A percentile compares a stretch with the other conserved stretches of the same genome.
These are phyloP conservation scores for Ambrosiella xylebori DNA, from an alignment of 2,329 filamentous ascomycete species.

Conservation along the genomic window DNA sequence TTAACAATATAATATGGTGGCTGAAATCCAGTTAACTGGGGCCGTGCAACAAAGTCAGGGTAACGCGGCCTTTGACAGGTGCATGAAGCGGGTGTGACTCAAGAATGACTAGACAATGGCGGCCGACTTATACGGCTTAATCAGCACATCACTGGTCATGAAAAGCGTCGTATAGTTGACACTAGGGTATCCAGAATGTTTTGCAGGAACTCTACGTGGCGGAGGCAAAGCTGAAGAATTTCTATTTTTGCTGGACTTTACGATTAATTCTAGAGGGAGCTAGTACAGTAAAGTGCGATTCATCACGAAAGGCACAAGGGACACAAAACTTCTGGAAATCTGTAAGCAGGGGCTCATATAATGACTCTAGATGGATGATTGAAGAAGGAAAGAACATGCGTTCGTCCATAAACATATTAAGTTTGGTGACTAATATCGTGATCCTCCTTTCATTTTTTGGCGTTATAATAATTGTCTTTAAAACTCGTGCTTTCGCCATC, in stretches of 20 bases:
- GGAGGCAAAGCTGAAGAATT: too few species aligned
- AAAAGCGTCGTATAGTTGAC: not conserved
- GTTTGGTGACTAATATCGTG: not conserved
- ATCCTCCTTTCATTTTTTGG: not conserved
- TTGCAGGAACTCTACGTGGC: too few species aligned
- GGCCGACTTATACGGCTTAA: too few species aligned
- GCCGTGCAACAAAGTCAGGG: not conserved
- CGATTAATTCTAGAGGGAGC: not conserved
- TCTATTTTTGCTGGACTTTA: not conserved
- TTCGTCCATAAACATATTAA: not conserved
- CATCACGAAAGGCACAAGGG: not conserved
- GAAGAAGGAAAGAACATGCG: not conserved
- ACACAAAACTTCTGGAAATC: not conserved
- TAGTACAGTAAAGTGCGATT: not conserved
- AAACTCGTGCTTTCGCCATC: not conserved
- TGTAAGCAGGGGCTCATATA: not conserved
- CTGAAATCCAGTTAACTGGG: not conserved
- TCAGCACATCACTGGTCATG: too few species aligned
- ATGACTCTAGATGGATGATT: not conserved
- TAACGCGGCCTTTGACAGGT: not conserved
- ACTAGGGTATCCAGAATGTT: not conserved
- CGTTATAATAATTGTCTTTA: not conserved
- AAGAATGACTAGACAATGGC: not conserved
- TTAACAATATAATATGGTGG: too few species aligned
- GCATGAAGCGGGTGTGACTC: not conserved